Conservation (phyloP, 805 yeast genomes). For the Candida ipomoeae region DNA sequence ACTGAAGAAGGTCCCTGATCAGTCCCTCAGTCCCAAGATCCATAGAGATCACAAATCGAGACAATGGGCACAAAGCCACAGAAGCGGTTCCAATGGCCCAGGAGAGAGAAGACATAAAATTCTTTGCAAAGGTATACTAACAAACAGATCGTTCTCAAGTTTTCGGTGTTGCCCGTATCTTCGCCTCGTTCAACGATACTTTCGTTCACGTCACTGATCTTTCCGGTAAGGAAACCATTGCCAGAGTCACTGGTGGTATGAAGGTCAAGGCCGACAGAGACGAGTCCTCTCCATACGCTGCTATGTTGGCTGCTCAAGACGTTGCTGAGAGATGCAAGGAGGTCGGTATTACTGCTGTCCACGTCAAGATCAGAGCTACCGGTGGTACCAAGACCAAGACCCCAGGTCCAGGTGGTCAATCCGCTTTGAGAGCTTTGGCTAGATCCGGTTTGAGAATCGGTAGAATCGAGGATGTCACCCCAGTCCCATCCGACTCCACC, state of each 20-base stretch:
- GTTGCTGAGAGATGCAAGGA: slow-evolving; percentile 98
- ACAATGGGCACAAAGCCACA: too few relatives aligned
- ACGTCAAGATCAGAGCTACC: slow-evolving; percentile 99
- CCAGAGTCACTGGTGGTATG: slow-evolving; percentile 99
- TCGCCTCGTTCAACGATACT: slow-evolving; percentile 99
- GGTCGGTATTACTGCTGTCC: slow-evolving; percentile 99
- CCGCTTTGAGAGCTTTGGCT: slow-evolving; percentile 98
- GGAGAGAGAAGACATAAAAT: too few relatives aligned
- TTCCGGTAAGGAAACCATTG: slow-evolving; percentile 99
- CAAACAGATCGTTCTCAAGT: slow-evolving; percentile 82
- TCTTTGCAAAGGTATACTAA: slow-evolving; percentile 8
- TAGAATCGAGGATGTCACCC: slow-evolving; percentile 99
- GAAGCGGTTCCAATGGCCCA: too few relatives aligned
- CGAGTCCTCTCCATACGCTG: slow-evolving; percentile 99
- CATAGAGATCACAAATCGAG: too few relatives aligned
- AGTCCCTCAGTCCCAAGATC: too few relatives aligned
- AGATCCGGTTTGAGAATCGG: slow-evolving; percentile 99
- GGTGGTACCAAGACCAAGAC: slow-evolving; percentile 99
- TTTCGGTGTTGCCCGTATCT: slow-evolving; percentile 99
- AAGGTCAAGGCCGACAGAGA: slow-evolving; percentile 99
- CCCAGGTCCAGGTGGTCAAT: slow-evolving; percentile 99
- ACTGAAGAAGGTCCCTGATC: too few relatives aligned
- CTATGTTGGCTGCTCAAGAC: slow-evolving; percentile 99
- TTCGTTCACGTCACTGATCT: slow-evolving; percentile 99
- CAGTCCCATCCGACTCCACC: slow-evolving; percentile 99